Conservation (phyloP, 2,329 filamentous ascomycete species). For the Tricladium varicosporioides region DNA sequence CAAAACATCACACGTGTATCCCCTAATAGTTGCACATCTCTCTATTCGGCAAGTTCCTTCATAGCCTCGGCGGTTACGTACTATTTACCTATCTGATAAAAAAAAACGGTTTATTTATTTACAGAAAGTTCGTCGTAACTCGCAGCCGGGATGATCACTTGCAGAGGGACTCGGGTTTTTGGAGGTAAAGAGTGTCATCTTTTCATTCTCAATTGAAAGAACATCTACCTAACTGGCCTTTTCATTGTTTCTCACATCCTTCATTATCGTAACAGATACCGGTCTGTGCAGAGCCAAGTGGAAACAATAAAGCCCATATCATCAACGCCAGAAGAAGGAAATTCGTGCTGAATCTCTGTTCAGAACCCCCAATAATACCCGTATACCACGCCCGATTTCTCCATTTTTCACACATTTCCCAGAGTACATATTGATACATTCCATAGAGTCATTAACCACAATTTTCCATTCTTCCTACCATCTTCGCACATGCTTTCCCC, state of each 20-base stretch:
- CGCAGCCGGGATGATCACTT: no score
- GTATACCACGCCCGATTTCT: neutral
- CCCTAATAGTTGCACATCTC: no score
- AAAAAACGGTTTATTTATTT: no score
- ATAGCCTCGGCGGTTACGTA: no score
- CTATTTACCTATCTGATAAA: no score
- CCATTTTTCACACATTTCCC: neutral
- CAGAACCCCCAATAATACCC: neutral
- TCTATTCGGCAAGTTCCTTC: no score
- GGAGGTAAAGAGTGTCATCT: neutral
- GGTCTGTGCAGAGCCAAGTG: neutral
- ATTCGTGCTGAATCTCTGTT: conserved; percentile 7
- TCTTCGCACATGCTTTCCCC: neutral
- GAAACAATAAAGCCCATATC: conserved; percentile 2
- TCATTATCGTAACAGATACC: conserved; percentile 10
- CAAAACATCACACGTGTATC: no score
- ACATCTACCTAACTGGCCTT: conserved; percentile 1
- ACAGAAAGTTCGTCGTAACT: no score
- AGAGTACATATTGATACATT: conserved; percentile 15
- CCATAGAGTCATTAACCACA: neutral
- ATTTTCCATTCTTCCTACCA: neutral
- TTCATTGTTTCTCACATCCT: neutral
- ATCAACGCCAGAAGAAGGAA: conserved; percentile 18
- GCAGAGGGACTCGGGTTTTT: no score
- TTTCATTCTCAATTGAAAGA: neutral